Evolutionary conservation across 2,329 filamentous ascomycete genomes (phyloP), one percentile per base, ranked within the genome.

Genomic region (Myriosclerotinia scirpicola): DNA sequence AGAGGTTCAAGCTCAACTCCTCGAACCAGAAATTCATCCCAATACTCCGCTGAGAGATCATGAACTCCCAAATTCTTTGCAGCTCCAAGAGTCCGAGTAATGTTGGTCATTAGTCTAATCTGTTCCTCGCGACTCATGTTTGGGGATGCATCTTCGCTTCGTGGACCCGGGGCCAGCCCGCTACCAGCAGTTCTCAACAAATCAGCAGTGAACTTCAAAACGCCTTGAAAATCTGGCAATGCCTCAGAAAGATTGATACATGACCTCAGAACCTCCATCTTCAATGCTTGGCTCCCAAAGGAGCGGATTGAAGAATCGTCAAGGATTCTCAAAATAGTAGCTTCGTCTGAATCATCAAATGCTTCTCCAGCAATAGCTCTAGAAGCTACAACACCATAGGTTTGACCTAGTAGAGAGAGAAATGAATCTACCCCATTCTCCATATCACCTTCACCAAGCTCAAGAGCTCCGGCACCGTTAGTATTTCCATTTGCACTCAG

Each of bases 231-330:
- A 77, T 98, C 93, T 1, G 94, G 93, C 64, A 98, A 81, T 0
- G 95, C 94, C 80, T 99, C 95, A 64, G 91, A 96, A 69, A 98
- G 91, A 77, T 93, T 93, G 73, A 97, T 92, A 74, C 94, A 96
- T n/a, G 90, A 89, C 71, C 91, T 87, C 14, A 98, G 81, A 62
- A 98, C 87, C 75, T 96, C 92, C 64, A 96, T 83, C 77, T 98
- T 98, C 71, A 97, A 80, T 67, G 85, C 85, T 14, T 87, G 81
- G 73, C 93, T 92, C 5, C 95, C 95, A 76, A 93, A 96, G 52
- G 83, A 80, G n/a, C 87, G 81, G 40, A 81, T 78, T 8, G 82
- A 80, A 48, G 85, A 82, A 74, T 90, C 85, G 40, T 80, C 81
- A 56, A 86, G 79, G 67, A 91, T 88, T 68, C 87, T 83, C 64